A percentile compares a stretch with the other conserved stretches of the same genome.
These are phyloP conservation scores for Beauveria bassiana DNA, from an alignment of 2,329 filamentous ascomycete species.

Conservation along the genomic window DNA sequence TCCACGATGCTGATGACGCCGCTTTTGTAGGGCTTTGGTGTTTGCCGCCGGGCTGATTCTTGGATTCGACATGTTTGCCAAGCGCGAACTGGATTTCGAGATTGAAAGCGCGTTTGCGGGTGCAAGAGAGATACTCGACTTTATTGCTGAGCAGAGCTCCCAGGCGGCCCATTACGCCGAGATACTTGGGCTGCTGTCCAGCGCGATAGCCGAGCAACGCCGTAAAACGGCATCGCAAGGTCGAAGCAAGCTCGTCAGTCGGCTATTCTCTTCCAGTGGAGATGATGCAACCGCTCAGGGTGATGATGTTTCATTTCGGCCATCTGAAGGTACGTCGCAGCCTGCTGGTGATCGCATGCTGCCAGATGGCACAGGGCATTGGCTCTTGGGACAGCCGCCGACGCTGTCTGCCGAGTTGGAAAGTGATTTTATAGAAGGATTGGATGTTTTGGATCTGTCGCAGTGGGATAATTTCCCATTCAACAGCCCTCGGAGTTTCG, in stretches of 20 bases:
- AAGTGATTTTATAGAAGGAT: conserved; percentile 13
- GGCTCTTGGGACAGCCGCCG: neutral
- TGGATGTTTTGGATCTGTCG: conserved; percentile 24
- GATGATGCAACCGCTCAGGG: neutral
- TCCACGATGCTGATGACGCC: neutral
- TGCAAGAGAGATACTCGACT: conserved; percentile 40
- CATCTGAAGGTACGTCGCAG: neutral
- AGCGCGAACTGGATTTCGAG: conserved; percentile 35
- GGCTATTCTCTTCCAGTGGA: conserved; percentile 17
- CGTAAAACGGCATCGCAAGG: conserved; percentile 16
- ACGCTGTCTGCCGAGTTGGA: neutral
- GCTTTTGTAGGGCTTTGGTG: conserved; percentile 36
- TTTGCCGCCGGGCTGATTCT: conserved; percentile 51
- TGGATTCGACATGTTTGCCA: conserved; percentile 48
- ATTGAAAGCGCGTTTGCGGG: conserved; percentile 41
- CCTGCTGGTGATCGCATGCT: neutral
- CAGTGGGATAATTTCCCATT: conserved; percentile 27
- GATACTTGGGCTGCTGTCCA: conserved; percentile 40
- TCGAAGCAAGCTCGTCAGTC: conserved; percentile 21
- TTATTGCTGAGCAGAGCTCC: conserved; percentile 40
- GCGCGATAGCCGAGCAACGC: conserved; percentile 36
- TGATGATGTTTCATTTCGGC: neutral
- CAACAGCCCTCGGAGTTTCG: conserved; percentile 9
- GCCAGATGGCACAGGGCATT: conserved; percentile 1
- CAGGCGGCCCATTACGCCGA: conserved; percentile 51